These are phyloP conservation scores for Sphaerostilbella broomeana DNA, from an alignment of 2,329 filamentous ascomycete genomes.

Conservation along the genomic window DNA sequence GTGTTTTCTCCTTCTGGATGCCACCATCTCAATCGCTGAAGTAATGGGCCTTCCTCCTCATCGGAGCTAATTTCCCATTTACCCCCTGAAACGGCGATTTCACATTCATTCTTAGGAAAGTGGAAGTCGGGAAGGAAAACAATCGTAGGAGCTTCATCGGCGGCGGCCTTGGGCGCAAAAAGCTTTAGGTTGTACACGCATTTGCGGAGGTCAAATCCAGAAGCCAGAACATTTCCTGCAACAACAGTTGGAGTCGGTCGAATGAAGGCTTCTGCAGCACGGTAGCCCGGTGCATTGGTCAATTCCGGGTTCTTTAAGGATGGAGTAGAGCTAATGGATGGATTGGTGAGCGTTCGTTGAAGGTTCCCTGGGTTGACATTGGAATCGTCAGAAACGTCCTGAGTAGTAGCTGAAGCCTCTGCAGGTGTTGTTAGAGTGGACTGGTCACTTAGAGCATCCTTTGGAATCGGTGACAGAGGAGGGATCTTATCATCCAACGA, in stretches of 20 bases:
- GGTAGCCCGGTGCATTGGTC: constrained; percentile 63
- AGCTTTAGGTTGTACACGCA: constrained; percentile 72
- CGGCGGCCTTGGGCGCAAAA: constrained; percentile 50
- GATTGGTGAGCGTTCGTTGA: constrained; percentile 62
- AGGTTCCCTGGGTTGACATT: constrained; percentile 70
- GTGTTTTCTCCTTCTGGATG: constrained; percentile 79
- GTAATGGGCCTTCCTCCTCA: constrained; percentile 59
- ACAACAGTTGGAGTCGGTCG: constrained; percentile 74
- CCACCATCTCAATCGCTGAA: constrained; percentile 88
- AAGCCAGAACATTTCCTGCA: constrained; percentile 62
- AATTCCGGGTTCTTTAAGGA: constrained; percentile 49
- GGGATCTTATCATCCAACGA: constrained; percentile 72
- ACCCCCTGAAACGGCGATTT: constrained; percentile 72
- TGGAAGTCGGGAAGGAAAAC: constrained; percentile 88
- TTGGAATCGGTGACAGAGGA: constrained; percentile 45
- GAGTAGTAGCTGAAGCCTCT: constrained; percentile 18
- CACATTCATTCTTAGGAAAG: constrained; percentile 68
- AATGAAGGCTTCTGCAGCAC: constrained; percentile 89
- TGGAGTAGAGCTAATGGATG: constrained; percentile 55
- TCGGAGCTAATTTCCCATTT: constrained; percentile 81
- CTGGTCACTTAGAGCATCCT: constrained; percentile 31
- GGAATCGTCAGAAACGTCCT: constrained; percentile 44
- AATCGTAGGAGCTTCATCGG: constrained; percentile 64
- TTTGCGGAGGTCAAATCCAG: constrained; percentile 75
- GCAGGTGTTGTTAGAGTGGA: constrained; percentile 33